A percentile compares a stretch with the other conserved stretches of the same genome.
phyloP scores from a whole-genome alignment of 2,329 filamentous ascomycete species.

The Gnomoniopsis sp. region DNA sequence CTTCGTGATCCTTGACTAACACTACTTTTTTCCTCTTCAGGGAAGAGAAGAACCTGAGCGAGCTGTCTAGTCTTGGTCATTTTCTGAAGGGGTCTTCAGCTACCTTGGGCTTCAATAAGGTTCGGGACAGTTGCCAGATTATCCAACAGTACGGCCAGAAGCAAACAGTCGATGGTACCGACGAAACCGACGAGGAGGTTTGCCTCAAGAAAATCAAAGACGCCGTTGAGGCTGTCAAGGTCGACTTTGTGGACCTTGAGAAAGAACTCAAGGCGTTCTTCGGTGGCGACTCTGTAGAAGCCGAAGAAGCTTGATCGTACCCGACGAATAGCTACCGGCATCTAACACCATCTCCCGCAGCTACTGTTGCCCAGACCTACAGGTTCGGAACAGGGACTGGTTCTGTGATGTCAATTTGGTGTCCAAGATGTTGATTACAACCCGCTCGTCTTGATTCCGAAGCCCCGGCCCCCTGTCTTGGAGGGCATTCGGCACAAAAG shows the following conservation, averaged over 20 bases:
- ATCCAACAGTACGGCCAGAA: slow-evolving; percentile 88
- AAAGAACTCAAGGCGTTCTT: slow-evolving; percentile 70
- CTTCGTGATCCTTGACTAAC: not conserved
- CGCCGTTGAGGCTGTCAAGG: slow-evolving; percentile 68
- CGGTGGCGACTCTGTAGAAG: slow-evolving; percentile 22
- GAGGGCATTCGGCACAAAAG: slow-evolving; percentile 10
- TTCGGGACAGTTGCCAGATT: slow-evolving; percentile 92
- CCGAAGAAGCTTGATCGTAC: not conserved
- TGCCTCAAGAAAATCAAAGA: slow-evolving; percentile 69
- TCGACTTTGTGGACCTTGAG: slow-evolving; percentile 73
- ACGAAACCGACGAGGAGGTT: slow-evolving; percentile 62
- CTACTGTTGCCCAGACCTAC: not conserved
- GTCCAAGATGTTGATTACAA: not conserved
- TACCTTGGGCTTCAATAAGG: slow-evolving; percentile 84
- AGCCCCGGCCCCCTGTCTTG: not conserved
- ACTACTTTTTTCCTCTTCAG: slow-evolving; percentile 40
- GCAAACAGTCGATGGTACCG: slow-evolving; percentile 73
- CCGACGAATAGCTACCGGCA: too few species aligned
- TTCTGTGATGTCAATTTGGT: not conserved
- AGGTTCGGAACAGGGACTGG: not conserved
- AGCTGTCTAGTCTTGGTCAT: slow-evolving; percentile 82
- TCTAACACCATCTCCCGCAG: not conserved
- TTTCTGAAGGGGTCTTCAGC: slow-evolving; percentile 97
- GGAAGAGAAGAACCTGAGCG: slow-evolving; percentile 62
- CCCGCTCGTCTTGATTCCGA: not conserved